Evolutionary conservation across 495 filamentous ascomycete species (phyloP), one percentile per base, ranked within the genome.

Genomic region (Apodospora peruviana): DNA sequence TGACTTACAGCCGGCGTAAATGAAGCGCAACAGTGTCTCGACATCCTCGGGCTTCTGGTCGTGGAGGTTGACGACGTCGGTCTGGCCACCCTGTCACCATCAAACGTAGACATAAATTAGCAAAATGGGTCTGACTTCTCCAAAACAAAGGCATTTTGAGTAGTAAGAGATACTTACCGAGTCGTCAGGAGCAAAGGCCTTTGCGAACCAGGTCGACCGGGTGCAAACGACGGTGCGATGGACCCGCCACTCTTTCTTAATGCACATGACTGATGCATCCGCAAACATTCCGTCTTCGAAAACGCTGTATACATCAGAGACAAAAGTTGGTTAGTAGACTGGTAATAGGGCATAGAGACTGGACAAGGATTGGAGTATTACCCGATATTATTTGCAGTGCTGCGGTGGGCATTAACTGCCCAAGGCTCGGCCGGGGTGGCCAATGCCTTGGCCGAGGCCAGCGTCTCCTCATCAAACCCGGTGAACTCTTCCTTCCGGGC

Each of bases 211-310:
- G 1, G 18, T 23, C 2, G 47, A 55, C 10, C 51, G 41, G 0
- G 48, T 32, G 45, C 40, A 48, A 23, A 60, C n/a, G 5, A 47
- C 48, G 18, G 45, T 47, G 25, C 50, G 53, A 32, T 60, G 58
- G n/a, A 58, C 58, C 9, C 27, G 43, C 58, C 58, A 60, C 19
- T 38, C 17, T 1, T 14, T 22, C 10, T 55, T 48, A 0, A 37
- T 8, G 40, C 42, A 47, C 7, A 52, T 16, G 32, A 60, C 38
- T 0, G 10, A 27, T 35, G 51, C 55, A 14, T 60, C 55, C 0
- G 51, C 29, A 34, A 47, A 58, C 7, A 21, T 25, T 18, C 48
- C 55, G 0, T 24, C 24, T 43, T 58, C 41, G 8, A 60, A 40
- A 3, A 52, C 23, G 4, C 51, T 60, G 42, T 19, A 27, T 3